These are phyloP conservation scores for Penicillium waksmanii DNA, from an alignment of 495 filamentous ascomycete species.

Conservation along the genomic window DNA sequence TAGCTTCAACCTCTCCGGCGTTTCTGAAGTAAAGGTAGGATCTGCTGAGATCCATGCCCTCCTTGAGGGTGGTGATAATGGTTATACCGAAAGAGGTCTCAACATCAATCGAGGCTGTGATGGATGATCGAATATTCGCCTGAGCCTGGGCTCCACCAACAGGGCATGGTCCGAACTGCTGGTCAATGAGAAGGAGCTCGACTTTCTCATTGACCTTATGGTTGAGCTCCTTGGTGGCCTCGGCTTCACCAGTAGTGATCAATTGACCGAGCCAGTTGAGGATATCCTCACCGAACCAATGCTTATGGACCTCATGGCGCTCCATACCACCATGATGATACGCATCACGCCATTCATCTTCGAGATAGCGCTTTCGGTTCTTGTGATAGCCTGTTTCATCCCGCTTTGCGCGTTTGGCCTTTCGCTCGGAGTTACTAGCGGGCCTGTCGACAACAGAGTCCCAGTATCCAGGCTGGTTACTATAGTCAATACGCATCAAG, in stretches of 20 bases:
- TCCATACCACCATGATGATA: conserved; percentile 22
- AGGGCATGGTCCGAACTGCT: conserved; percentile 23
- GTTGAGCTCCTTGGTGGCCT: conserved; percentile 22
- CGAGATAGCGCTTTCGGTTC: conserved; percentile 37
- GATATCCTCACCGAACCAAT: conserved; percentile 7
- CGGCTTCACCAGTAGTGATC: conserved; percentile 9
- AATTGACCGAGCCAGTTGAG: conserved; percentile 12
- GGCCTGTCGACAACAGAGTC: conserved; percentile 30
- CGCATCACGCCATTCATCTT: conserved; percentile 36
- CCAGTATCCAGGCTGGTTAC: conserved; percentile 42
- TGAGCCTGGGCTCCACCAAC: conserved; percentile 22
- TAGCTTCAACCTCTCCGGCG: conserved; percentile 27
- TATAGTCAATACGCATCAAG: conserved; percentile 40
- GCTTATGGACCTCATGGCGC: conserved; percentile 9
- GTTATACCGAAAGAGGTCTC: conserved; percentile 33
- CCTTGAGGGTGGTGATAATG: conserved; percentile 16
- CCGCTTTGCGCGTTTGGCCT: conserved; percentile 17
- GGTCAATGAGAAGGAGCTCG: conserved; percentile 17
- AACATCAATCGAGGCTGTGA: conserved; percentile 19
- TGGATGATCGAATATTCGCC: conserved; percentile 14
- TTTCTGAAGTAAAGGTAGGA: conserved; percentile 35
- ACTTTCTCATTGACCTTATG: conserved; percentile 20
- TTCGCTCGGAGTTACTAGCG: conserved; percentile 12
- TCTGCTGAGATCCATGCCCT: conserved; percentile 25
- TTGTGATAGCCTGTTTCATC: conserved; percentile 6